Evolutionary conservation across 495 filamentous ascomycete genomes (phyloP), one percentile per base, ranked within the genome.

Genomic region (Rusavskia elegans): DNA sequence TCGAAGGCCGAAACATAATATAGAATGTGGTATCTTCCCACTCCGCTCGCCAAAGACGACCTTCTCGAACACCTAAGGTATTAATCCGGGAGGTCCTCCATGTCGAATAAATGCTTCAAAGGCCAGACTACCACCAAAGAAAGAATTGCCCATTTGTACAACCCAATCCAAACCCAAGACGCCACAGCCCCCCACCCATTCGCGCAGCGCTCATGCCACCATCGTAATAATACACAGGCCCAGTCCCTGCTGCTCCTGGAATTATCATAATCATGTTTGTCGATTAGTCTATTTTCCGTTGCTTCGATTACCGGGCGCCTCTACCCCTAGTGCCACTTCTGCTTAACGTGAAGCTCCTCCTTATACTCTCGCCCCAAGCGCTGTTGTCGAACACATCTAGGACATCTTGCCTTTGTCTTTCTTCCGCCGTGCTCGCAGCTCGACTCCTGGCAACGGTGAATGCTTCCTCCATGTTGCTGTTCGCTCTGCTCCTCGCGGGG

Each of bases 341-440:
- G 57, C 81, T 79, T 68, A 80, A 76, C 46, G 87, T 94, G 55
- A 92, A 87, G 66, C 88, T 94, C 51, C 87, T 77, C 54, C 88
- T 74, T 48, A 96, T 86, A 71, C 87, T 94, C 67, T 89, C 83
- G 49, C 89, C 85, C 89, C 89, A 96, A 19, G 82, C 85, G 38
- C 87, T 92, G 56, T 87, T 82, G 57, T 86, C 84, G 27, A 96
- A 71, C 59, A 87, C 81, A 51, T 85, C 76, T 67, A 89, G 78
- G 54, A 92, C 83, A 61, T 89, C 83, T 45, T 81, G 76, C 46
- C 83, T 80, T 14, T 42, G n/a, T 9, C 40, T 5, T 9, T 42
- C 40, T 55, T 81, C 86, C 52, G 90, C 84, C 27, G 76, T 70
- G 61, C 84, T 90, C 54, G 80, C 75, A 2, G 73, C 70, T 52